These are phyloP conservation scores for Xerocomellus intermedius DNA, from an alignment of 768 basidiomycete genomes.

Conservation along the genomic window DNA sequence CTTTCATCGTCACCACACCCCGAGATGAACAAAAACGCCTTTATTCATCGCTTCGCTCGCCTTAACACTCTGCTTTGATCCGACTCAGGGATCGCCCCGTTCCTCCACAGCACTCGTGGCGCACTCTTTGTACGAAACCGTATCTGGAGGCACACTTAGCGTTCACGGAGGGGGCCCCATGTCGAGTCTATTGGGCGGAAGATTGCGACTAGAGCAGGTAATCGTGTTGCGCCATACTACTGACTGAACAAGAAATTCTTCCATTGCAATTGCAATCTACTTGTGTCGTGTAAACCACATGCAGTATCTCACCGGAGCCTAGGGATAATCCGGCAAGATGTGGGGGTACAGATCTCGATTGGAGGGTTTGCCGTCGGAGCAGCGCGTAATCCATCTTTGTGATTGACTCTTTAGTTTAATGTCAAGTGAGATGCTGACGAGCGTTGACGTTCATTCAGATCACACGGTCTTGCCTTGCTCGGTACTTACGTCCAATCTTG, in stretches of 20 bases:
- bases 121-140: conserved; percentile 5
- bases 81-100: conserved; percentile 24
- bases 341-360: conserved; percentile 21
- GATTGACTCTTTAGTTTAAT: conserved; percentile 10
- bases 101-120: conserved; percentile 10
- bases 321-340: conserved; percentile 14
- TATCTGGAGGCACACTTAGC: conserved; percentile 9
- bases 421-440: not conserved
- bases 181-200: conserved; percentile 10
- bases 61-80: conserved; percentile 23
- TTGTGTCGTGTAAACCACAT: conserved; percentile 15
- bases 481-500: conserved; percentile 9
- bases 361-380: conserved; percentile 4
- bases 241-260: conserved; percentile 10
- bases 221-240: conserved; percentile 6
- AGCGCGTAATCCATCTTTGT: conserved; percentile 1
- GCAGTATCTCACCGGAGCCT: not conserved
- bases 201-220: conserved; percentile 11
- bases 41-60: conserved; percentile 7
- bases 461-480: conserved; percentile 9
- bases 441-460: conserved; percentile 10
- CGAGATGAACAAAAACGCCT: conserved; percentile 12
- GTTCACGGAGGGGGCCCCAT: not conserved
- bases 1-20: not conserved
- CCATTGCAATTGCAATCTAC: conserved; percentile 13